phyloP scores from a whole-genome alignment of 2,329 filamentous ascomycete species.

The Biscogniauxia mediterranea region DNA sequence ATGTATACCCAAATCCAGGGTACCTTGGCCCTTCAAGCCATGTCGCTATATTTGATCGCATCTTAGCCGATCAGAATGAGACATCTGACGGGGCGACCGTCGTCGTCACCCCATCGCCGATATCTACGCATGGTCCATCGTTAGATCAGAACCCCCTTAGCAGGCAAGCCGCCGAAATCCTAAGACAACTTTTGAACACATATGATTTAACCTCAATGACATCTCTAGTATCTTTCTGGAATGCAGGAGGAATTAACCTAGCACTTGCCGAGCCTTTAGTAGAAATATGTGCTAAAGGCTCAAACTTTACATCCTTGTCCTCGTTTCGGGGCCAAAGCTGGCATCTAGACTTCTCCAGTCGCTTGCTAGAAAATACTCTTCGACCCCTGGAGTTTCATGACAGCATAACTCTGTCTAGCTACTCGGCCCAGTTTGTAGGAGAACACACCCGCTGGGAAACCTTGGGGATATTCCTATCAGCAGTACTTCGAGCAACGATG shows the following conservation, averaged over 20 bases:
- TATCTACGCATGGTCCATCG: constrained; percentile 10
- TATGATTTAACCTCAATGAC: too few species aligned
- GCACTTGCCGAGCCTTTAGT: too few species aligned
- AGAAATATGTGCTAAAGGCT: too few species aligned
- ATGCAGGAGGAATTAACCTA: too few species aligned
- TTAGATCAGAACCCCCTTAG: too few species aligned
- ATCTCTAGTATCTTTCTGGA: too few species aligned
- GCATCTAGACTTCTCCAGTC: constrained; percentile 1
- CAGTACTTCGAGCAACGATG: constrained; percentile 23
- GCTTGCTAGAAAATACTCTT: constrained; percentile 9
- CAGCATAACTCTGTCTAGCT: background rate
- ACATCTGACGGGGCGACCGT: constrained; percentile 2
- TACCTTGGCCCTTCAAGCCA: constrained; percentile 23
- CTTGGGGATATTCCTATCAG: constrained; percentile 24
- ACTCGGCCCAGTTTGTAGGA: constrained; percentile 15
- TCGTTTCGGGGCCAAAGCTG: too few species aligned
- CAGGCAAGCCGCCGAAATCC: too few species aligned
- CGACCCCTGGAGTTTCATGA: constrained; percentile 4
- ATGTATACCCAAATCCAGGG: constrained; percentile 20
- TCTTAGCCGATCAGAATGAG: constrained; percentile 4
- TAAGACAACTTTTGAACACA: too few species aligned
- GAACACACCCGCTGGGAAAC: constrained; percentile 26
- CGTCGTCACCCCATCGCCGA: background rate
- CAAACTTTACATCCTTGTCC: too few species aligned
- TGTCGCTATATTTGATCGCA: constrained; percentile 13